phyloP scores from a whole-genome alignment of 1,284 basidiomycete genomes.

The Leccinum holopus region DNA sequence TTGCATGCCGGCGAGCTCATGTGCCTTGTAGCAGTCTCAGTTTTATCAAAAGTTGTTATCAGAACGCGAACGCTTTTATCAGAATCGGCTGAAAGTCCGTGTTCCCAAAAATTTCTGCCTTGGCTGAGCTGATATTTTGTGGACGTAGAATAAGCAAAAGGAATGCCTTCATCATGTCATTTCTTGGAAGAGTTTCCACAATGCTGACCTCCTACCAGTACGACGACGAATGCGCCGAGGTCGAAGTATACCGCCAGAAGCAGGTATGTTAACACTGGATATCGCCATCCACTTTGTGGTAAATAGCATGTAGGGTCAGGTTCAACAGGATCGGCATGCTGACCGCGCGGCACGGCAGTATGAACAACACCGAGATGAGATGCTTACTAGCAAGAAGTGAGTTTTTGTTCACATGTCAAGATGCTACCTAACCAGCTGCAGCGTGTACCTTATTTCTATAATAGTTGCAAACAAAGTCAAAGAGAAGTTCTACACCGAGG shows the following conservation, averaged over 20 bases:
- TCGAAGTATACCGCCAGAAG: slow-evolving; percentile 71
- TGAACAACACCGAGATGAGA: slow-evolving; percentile 71
- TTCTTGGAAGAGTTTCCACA: neutral
- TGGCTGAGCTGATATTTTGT: slow-evolving; percentile 11
- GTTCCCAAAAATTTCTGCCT: neutral
- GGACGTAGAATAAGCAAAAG: slow-evolving; percentile 68
- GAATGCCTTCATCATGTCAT: slow-evolving; percentile 33
- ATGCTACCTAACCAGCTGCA: slow-evolving; percentile 28
- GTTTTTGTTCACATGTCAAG: slow-evolving; percentile 13
- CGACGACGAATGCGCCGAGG: slow-evolving; percentile 71
- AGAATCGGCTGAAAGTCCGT: slow-evolving; percentile 66
- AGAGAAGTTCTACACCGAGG: slow-evolving; percentile 64
- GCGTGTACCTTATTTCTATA: slow-evolving; percentile 70
- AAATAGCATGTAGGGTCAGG: slow-evolving; percentile 48
- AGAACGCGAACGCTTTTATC: slow-evolving; percentile 67
- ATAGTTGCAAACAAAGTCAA: slow-evolving; percentile 67
- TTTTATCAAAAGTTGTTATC: slow-evolving; percentile 70
- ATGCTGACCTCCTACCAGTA: slow-evolving; percentile 48
- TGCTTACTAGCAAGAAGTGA: slow-evolving; percentile 81
- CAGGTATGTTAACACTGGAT: slow-evolving; percentile 47
- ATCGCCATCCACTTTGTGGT: slow-evolving; percentile 1
- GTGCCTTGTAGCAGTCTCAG: slow-evolving; percentile 51
- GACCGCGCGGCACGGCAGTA: slow-evolving; percentile 70
- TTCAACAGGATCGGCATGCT: slow-evolving; percentile 71
- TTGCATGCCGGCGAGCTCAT: slow-evolving; percentile 14